Conservation (phyloP, 208 protist species). For the Acanthamoeba sp. region DNA sequence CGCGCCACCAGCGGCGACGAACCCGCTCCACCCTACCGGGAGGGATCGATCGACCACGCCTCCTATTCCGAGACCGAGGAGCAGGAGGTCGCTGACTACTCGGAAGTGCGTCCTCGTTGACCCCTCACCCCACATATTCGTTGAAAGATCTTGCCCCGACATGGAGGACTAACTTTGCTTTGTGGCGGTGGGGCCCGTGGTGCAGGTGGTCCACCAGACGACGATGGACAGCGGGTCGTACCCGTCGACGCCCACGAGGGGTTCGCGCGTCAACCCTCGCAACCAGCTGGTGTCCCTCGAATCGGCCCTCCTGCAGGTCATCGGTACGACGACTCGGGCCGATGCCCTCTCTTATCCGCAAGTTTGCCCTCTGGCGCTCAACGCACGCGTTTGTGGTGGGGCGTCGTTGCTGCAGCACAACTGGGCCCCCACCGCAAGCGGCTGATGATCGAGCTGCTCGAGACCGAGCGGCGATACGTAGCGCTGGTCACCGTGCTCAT, state of each 20-base stretch:
- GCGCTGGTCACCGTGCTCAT: constrained; percentile 46
- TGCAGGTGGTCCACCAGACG: constrained; percentile 51
- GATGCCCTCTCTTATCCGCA: background rate
- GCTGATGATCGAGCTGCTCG: constrained; percentile 44
- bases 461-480: constrained; percentile 52
- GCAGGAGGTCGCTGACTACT: constrained; percentile 66
- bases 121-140: too few species aligned
- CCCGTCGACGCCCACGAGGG: constrained; percentile 49
- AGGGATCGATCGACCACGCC: background rate
- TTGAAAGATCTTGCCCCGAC: too few species aligned
- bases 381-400: too few species aligned
- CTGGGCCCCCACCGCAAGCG: constrained; percentile 27
- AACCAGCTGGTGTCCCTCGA: constrained; percentile 20
- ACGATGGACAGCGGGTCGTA: constrained; percentile 71
- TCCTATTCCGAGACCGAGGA: constrained; percentile 66
- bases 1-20: constrained; percentile 19
- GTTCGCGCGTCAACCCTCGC: background rate
- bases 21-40: background rate
- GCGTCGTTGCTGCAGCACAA: constrained; percentile 8
- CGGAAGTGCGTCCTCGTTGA: constrained; percentile 18
- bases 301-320: constrained; percentile 46
- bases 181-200: background rate
- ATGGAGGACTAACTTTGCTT: too few species aligned
- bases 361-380: too few species aligned
- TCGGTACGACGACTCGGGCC: background rate